Evolutionary conservation across 108 stramenopile genomes (phyloP), one percentile per base, ranked within the genome.

Genomic region (Epithemia pelagica): DNA sequence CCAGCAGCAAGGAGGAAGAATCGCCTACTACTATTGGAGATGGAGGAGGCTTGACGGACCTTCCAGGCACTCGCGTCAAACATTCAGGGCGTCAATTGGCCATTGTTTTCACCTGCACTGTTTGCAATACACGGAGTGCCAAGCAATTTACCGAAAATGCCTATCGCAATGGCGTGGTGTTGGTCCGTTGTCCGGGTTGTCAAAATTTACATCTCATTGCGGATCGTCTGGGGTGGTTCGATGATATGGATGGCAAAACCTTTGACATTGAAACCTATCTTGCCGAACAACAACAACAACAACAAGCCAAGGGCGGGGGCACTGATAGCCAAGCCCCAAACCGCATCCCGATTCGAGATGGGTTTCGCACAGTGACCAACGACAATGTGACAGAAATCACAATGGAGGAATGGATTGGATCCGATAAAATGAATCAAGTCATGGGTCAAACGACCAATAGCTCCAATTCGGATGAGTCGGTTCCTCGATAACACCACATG

Each of bases 111-210:
- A 98, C 95, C 7, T 96, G 96, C 73, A 87, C 74, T 59, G 92
- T 96, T 1, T 99, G 99, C 72, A 82, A 97, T n/a, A 99, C 99
- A 25, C 84, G 99, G 25, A 78, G 89, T 7, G 95, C 95, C 61
- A 98, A 96, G 66, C 88, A 87, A 62, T 90, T 98, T 71, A 91
- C 95, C 8, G 95, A 98, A 75, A 83, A 86, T 7, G 84, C 96
- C 3, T 99, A 99, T 76, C 63, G 70, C 24, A 68, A 95, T 46
- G 99, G 99, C 15, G 96, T 98, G 20, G 98, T 99, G 5, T 55
- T 99, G 46, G 96, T 95, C 5, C 71, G 81, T 21, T 99, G 99
- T 64, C 97, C 96, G 1, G 89, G 88, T 19, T 99, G 97, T 73
- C 51, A 89, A 57, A 96, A 95, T 67, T 59, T 84, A 25, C 99